phyloP scores from a whole-genome alignment of 2,329 filamentous ascomycete genomes.

The Kalaharituber pfeilii region DNA sequence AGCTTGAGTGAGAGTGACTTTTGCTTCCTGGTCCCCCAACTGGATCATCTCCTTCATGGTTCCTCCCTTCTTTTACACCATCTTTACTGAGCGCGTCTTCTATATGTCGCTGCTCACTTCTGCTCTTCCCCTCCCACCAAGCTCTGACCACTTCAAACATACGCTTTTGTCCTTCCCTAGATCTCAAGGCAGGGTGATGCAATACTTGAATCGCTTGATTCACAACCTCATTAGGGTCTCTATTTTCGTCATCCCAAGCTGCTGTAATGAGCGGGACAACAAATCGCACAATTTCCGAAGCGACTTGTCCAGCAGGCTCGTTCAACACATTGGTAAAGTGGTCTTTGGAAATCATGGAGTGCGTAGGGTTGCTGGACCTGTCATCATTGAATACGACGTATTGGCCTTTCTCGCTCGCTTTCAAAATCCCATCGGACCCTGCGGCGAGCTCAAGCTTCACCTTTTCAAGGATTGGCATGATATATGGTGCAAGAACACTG shows the following conservation, averaged over 20 bases:
- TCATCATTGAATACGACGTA: constrained; percentile 80
- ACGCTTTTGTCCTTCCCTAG: constrained; percentile 54
- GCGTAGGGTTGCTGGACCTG: constrained; percentile 60
- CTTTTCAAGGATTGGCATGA: constrained; percentile 70
- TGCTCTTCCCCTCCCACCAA: constrained; percentile 60
- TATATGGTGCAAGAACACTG: constrained; percentile 72
- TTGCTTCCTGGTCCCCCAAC: constrained; percentile 25
- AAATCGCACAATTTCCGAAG: constrained; percentile 64
- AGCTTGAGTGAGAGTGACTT: constrained; percentile 23
- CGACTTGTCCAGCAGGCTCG: constrained; percentile 68
- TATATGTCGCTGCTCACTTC: constrained; percentile 46
- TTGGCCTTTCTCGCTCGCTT: constrained; percentile 56
- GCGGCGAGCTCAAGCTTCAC: constrained; percentile 74
- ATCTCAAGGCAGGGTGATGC: constrained; percentile 69
- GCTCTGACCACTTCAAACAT: constrained; percentile 68
- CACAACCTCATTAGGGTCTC: constrained; percentile 52
- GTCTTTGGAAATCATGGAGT: constrained; percentile 92
- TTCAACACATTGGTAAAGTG: constrained; percentile 87
- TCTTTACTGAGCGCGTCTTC: constrained; percentile 58
- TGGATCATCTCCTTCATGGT: constrained; percentile 56
- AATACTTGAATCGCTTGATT: constrained; percentile 65
- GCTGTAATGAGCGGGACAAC: constrained; percentile 76
- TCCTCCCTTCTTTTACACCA: constrained; percentile 58
- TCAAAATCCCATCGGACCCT: constrained; percentile 72
- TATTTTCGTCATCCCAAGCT: constrained; percentile 62